Evolutionary conservation across 495 filamentous ascomycete species (phyloP).

Genomic region (Barbatosphaeria neglecta): DNA sequence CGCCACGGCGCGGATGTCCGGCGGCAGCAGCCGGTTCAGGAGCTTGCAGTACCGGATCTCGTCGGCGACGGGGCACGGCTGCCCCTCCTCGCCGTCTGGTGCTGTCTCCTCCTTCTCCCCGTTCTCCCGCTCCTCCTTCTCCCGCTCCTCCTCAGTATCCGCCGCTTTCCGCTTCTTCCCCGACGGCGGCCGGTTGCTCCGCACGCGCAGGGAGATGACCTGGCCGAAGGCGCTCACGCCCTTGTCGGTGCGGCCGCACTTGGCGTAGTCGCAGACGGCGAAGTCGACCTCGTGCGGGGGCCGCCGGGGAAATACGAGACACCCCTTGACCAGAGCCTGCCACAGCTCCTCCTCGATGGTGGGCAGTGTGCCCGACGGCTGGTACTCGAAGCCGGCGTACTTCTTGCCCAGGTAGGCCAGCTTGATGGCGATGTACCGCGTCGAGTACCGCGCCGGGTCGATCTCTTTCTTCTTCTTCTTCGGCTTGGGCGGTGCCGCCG

Average conservation of each 20-base stretch:
- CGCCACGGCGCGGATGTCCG: slow-evolving; percentile 79
- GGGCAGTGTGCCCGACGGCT: slow-evolving; percentile 50
- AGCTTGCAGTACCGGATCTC: slow-evolving; percentile 73
- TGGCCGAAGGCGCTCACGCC: slow-evolving; percentile 97
- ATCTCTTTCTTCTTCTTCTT: slow-evolving; percentile 40
- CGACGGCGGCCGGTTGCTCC: slow-evolving; percentile 57
- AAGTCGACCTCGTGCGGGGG: slow-evolving; percentile 49
- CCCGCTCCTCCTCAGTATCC: slow-evolving; percentile 4
- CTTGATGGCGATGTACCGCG: slow-evolving; percentile 79
- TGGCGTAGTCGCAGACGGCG: slow-evolving; percentile 76
- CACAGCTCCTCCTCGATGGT: slow-evolving; percentile 88
- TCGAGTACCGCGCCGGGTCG: slow-evolving; percentile 70
- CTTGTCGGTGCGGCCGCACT: slow-evolving; percentile 84
- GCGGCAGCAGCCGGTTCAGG: slow-evolving; percentile 77
- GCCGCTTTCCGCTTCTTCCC: neutral
- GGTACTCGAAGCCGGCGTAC: slow-evolving; percentile 87
- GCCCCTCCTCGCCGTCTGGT: slow-evolving; percentile 7
- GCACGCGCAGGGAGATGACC: slow-evolving; percentile 70
- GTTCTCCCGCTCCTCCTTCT: neutral
- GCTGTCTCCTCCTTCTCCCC: neutral
- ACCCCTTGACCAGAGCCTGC: slow-evolving; percentile 71
- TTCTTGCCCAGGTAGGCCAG: slow-evolving; percentile 83
- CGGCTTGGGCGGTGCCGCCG: no score
- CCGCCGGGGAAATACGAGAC: slow-evolving; percentile 67
- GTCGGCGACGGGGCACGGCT: slow-evolving; percentile 65